phyloP scores from a whole-genome alignment of 2,329 filamentous ascomycete species.

The Tolypocladium endophyticum region DNA sequence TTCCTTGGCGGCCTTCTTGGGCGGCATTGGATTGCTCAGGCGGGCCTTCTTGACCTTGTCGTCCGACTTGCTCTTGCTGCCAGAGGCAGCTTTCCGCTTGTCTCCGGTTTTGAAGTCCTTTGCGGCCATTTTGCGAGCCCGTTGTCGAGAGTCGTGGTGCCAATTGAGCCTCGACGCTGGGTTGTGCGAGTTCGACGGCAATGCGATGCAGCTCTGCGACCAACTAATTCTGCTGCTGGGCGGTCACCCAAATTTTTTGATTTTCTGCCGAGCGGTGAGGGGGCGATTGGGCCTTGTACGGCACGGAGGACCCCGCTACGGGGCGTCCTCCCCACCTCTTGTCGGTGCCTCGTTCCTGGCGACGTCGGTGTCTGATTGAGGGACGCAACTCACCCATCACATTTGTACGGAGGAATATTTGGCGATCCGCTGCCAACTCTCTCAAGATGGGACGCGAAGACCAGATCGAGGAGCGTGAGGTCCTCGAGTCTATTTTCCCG shows the following conservation, averaged over 20 bases:
- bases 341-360: conserved; percentile 1
- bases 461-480: conserved; percentile 90
- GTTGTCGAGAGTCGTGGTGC: neutral
- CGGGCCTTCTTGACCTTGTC: conserved; percentile 42
- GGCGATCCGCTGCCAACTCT: neutral
- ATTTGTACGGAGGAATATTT: neutral
- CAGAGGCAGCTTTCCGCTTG: conserved; percentile 46
- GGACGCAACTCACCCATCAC: neutral
- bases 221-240: neutral
- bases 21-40: conserved; percentile 22
- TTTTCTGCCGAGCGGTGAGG: conserved; percentile 25
- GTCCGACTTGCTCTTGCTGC: conserved; percentile 30
- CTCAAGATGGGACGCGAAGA: conserved; percentile 63
- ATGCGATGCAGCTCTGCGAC: neutral
- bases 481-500: conserved; percentile 95
- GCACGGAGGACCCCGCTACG: conserved; percentile 16
- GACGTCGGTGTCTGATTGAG: neutral
- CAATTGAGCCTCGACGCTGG: neutral
- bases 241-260: conserved; percentile 10
- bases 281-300: conserved; percentile 10
- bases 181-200: neutral
- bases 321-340: conserved; percentile 8
- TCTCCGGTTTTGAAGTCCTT: conserved; percentile 34
- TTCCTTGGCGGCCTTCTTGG: conserved; percentile 28
- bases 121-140: conserved; percentile 30